Conservation (phyloP, 257 asterid genomes). For the Petunia secreta region DNA sequence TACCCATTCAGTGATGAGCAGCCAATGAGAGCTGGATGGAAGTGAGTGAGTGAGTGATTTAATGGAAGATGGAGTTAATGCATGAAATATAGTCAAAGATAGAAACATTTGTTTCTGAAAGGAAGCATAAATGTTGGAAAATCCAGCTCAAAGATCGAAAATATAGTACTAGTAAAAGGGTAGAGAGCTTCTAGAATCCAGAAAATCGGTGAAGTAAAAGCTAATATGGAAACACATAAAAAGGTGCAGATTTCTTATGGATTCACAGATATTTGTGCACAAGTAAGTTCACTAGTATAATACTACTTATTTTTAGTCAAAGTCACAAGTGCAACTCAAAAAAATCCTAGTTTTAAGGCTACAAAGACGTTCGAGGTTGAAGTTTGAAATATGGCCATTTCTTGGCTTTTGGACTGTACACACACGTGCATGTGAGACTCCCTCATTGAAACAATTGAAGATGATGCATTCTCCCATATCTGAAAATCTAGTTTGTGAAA, state of each 20-base stretch:
- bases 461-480: not conserved
- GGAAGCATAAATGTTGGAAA: conserved; percentile 48
- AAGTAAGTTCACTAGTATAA: not conserved
- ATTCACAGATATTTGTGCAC: not conserved
- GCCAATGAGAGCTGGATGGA: conserved; percentile 2
- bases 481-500: not conserved
- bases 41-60: not conserved
- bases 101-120: conserved; percentile 15
- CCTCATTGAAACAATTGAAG: conserved; percentile 11
- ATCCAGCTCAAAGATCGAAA: conserved; percentile 41
- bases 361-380: conserved; percentile 39
- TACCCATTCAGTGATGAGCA: conserved; percentile 29
- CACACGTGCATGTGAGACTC: not conserved
- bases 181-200: conserved; percentile 37
- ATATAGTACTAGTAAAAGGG: not conserved
- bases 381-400: conserved; percentile 32
- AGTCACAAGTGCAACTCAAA: conserved; percentile 46
- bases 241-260: not conserved
- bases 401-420: conserved; percentile 20
- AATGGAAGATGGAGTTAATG: not conserved
- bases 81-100: conserved; percentile 23
- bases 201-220: conserved; percentile 30
- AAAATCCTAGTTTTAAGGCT: conserved; percentile 50
- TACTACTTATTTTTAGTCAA: conserved; percentile 36
- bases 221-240: not conserved